Evolutionary conservation across 805 yeast species (phyloP).

Genomic region (Candida dendrica): DNA sequence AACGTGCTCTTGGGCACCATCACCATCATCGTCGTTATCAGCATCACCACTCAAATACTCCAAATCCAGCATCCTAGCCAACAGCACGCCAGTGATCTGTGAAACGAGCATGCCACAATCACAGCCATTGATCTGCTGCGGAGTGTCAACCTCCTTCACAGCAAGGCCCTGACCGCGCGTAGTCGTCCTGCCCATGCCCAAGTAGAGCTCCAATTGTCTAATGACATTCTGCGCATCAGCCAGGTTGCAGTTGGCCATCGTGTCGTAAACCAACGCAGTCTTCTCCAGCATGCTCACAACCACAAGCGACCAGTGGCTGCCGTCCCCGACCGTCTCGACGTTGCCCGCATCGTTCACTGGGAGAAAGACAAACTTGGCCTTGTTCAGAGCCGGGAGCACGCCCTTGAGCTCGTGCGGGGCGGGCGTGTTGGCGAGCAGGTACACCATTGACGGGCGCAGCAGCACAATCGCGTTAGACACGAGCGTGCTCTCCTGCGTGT

Average conservation of each 20-base stretch:
- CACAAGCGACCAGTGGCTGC: conserved; percentile 72
- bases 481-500: conserved; percentile 18
- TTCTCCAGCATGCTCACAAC: conserved; percentile 42
- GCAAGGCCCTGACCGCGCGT: conserved; percentile 3
- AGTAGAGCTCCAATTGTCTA: conserved; percentile 16
- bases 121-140: conserved; percentile 59
- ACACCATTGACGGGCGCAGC: conserved; percentile 58
- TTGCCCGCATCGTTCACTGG: conserved; percentile 66
- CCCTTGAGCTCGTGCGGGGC: conserved; percentile 36
- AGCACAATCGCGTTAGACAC: conserved; percentile 29
- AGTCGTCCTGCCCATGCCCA: conserved; percentile 14
- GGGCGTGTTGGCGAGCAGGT: conserved; percentile 46
- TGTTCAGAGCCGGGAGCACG: conserved; percentile 38
- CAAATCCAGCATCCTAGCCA: conserved; percentile 25
- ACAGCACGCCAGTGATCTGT: conserved; percentile 29
- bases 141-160: conserved; percentile 23
- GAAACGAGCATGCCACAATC: conserved; percentile 51
- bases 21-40: no score
- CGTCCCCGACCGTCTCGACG: conserved; percentile 51
- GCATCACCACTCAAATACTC: conserved; percentile 18
- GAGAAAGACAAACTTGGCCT: conserved; percentile 47
- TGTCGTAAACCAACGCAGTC: conserved; percentile 51
- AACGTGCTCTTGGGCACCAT: no score
- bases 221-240: conserved; percentile 14
- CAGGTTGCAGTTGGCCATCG: conserved; percentile 26